Conservation (phyloP, 2,329 filamentous ascomycete genomes). For the Rutstroemia sp. region DNA sequence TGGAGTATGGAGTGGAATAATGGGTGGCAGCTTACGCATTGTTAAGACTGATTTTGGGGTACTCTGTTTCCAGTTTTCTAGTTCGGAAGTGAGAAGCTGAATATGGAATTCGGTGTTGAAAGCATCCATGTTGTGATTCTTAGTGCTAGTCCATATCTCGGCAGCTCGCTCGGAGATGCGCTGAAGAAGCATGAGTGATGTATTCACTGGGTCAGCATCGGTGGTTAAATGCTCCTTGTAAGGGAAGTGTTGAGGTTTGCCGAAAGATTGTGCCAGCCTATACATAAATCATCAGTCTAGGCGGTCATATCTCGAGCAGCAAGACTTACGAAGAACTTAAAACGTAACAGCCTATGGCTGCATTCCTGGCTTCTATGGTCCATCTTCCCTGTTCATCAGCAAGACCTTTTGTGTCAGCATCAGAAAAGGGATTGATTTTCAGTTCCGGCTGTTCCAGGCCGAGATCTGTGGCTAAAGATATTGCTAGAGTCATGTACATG, state of each 20-base stretch:
- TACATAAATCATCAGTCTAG: background rate
- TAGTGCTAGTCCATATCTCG: background rate
- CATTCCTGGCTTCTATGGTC: conserved; percentile 20
- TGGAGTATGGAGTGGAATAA: background rate
- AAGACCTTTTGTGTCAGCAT: conserved; percentile 17
- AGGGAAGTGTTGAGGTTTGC: conserved; percentile 22
- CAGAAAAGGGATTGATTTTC: conserved; percentile 15
- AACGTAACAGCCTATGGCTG: conserved; percentile 29
- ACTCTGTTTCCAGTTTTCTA: conserved; percentile 19
- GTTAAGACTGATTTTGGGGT: conserved; percentile 12
- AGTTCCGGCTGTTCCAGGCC: conserved; percentile 23
- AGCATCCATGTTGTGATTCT: conserved; percentile 12
- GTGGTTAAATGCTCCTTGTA: conserved; percentile 20
- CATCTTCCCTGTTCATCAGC: conserved; percentile 14
- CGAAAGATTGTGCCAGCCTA: conserved; percentile 16
- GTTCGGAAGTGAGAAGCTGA: conserved; percentile 20
- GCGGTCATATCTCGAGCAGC: background rate
- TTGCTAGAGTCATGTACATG: conserved; percentile 28
- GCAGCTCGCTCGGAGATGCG: conserved; percentile 16
- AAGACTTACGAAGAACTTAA: conserved; percentile 23
- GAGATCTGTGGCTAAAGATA: conserved; percentile 28
- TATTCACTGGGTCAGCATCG: conserved; percentile 7
- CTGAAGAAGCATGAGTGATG: conserved; percentile 16
- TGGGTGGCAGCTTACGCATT: conserved; percentile 12
- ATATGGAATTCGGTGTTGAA: conserved; percentile 21